Evolutionary conservation across 257 asterid genomes (phyloP).

Genomic region (Apocynum venetum): DNA sequence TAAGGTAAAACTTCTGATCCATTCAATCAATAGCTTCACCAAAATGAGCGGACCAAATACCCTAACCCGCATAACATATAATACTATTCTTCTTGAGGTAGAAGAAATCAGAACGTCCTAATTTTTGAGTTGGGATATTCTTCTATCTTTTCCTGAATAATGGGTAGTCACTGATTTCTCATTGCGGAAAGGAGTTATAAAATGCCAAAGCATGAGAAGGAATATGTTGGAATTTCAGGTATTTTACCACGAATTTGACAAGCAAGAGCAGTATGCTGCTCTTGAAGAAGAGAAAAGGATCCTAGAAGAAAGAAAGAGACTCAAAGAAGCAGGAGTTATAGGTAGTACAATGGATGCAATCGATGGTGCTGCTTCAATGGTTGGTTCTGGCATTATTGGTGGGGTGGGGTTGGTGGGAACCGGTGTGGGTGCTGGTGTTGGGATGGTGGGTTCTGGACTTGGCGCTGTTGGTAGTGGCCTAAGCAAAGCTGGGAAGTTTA

Average conservation of each 20-base stretch:
- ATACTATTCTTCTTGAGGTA: not conserved
- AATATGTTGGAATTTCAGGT: conserved; percentile 41
- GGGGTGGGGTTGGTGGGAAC: conserved; percentile 75
- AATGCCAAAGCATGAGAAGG: not conserved
- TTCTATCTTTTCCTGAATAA: not conserved
- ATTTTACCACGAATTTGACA: conserved; percentile 70
- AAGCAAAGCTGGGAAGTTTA: conserved; percentile 83
- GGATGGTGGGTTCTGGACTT: conserved; percentile 70
- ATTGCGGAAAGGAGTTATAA: not conserved
- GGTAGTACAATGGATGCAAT: conserved; percentile 98
- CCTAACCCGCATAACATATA: not conserved
- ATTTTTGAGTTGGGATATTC: not conserved
- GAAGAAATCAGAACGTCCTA: not conserved
- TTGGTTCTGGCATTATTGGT: conserved; percentile 63
- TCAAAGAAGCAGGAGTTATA: conserved; percentile 81
- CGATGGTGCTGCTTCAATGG: conserved; percentile 70
- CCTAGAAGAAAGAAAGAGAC: conserved; percentile 79
- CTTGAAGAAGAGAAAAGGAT: conserved; percentile 81
- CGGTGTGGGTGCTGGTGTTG: conserved; percentile 78
- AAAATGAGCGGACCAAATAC: not conserved
- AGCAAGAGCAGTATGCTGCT: conserved; percentile 83
- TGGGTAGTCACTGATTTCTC: not conserved
- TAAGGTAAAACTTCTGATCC: conserved; percentile 40
- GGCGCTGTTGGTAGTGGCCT: conserved; percentile 85
- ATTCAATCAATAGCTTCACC: not conserved